Evolutionary conservation across 495 filamentous ascomycete species (phyloP).

Genomic region (Penicillium coprophilum): DNA sequence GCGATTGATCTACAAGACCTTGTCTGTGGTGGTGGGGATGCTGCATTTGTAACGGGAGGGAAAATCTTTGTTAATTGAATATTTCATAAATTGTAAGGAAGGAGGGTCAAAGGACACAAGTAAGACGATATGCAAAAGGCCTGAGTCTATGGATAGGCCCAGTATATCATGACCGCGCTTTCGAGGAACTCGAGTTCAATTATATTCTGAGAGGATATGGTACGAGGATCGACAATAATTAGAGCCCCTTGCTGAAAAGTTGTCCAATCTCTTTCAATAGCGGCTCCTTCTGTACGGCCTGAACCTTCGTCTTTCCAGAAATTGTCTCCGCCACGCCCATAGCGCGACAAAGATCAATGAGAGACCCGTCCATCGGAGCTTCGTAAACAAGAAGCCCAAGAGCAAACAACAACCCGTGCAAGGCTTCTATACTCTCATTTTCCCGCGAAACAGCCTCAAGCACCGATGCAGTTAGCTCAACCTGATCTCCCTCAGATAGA

Average conservation of each 20-base stretch:
- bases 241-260: constrained; percentile 45
- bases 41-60: no score
- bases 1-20: no score
- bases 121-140: not conserved
- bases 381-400: constrained; percentile 73
- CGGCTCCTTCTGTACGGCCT: constrained; percentile 52
- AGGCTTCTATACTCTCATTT: constrained; percentile 64
- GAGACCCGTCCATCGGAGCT: constrained; percentile 62
- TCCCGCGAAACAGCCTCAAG: constrained; percentile 73
- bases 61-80: no score
- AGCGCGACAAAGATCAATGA: constrained; percentile 70
- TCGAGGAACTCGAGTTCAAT: not conserved
- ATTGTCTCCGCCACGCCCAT: constrained; percentile 67
- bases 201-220: not conserved
- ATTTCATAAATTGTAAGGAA: not conserved
- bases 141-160: not conserved
- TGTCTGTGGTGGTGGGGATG: no score
- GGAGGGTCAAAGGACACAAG: not conserved
- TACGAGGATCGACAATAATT: not conserved
- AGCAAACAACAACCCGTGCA: constrained; percentile 70
- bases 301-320: constrained; percentile 48
- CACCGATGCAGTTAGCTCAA: constrained; percentile 74
- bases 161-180: not conserved
- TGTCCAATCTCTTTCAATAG: constrained; percentile 60
- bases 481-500: constrained; percentile 65